Base-by-base conservation (phyloP, 2,329 filamentous ascomycete species). In the Apiospora arundinis region DNA sequence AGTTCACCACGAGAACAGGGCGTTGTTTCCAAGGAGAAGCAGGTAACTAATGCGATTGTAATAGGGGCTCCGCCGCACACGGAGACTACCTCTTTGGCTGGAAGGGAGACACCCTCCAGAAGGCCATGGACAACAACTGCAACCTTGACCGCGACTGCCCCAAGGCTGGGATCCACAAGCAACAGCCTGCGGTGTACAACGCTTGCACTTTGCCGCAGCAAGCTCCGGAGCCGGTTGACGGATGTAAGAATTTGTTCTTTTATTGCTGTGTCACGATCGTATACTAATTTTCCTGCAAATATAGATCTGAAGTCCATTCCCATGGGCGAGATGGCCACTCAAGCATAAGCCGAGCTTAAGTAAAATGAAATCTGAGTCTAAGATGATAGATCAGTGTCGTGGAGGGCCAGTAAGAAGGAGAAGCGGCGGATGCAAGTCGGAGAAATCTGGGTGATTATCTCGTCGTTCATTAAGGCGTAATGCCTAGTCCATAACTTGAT, bases 51-150 rank as follows among this genome's bases (percentile, higher is more conserved):
- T 6, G 48, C 2, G 52, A 21, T 8, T 14, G 1, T 1, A 25
- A 67, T 9, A 83, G 82, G 48, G 85, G 85, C 42, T 81, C 83
- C 32, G 85, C 84, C 5, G 85, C 84, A 25, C 85, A 87, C 77
- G 85, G 84, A 32, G 85, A 87, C 78, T 87, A 87, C 76, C 78
- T 87, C 73, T 87, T 87, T 76, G 85, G 85, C 71, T 87, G 85
- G 85, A 83, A 86, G 76, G 83, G 80, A 72, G 80, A 86, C 76
- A 79, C 82, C 12, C 82, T 87, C 66, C 85, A 87, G 77, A 83
- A 80, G 78, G 83, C 83, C 75, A 84, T 85, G 83, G 83, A 85
- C 79, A 82, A 81, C 74, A 75, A 74, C 73, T 86, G 84, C 80
- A 85, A 85, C 76, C 83, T 85, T 68, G 84, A 87, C 82, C 75